Evolutionary conservation across 23 red algal genomes (phyloP), one percentile per base, ranked within the genome.

Genomic region (Agarophyton chilense): DNA sequence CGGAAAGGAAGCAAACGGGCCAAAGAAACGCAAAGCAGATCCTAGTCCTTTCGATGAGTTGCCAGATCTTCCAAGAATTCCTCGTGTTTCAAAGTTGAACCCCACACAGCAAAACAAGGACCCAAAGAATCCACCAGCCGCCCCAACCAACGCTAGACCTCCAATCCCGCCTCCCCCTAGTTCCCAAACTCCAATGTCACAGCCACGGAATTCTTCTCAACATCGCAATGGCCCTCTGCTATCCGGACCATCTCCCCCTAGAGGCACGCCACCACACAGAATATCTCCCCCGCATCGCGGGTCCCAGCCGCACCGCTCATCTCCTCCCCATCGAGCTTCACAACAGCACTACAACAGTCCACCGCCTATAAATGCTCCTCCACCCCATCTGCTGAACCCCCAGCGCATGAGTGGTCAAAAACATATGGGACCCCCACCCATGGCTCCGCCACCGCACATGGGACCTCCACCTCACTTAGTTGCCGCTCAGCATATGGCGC

Each of bases 71-170:
- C 68, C 68, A 10, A 24, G 68, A 47, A 74, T 74, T 26, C 68
- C 68, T 29, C 38, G 68, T 46, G 65, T 72, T 43, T 41, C 65
- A 43, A 43, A 16, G 38, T n/a, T 47, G 19, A 74, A 74, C 10
- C 24, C 68, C 21, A 29, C 68, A 29, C 29, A 38, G 25, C 68
- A 74, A 35, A 74, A 49, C 43, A 43, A 74, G 41, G 68, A 74
- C 43, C 47, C 68, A 24, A 47, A 74, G 24, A 49, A 28, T 24
- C 40, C 68, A 2, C 7, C 68, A 34, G 36, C 40, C 17, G 43
- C 68, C 47, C 40, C 68, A 28, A 49, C 68, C 29, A 74, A 74
- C 47, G 68, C 68, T 1, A 74, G 68, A 74, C 68, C 68, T 74
- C 68, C 68, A 16, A 74, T 74, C 18, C 68, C 68, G 9, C 68